Conservation (phyloP, 2,329 filamentous ascomycete genomes). For the Penicillium italicum region DNA sequence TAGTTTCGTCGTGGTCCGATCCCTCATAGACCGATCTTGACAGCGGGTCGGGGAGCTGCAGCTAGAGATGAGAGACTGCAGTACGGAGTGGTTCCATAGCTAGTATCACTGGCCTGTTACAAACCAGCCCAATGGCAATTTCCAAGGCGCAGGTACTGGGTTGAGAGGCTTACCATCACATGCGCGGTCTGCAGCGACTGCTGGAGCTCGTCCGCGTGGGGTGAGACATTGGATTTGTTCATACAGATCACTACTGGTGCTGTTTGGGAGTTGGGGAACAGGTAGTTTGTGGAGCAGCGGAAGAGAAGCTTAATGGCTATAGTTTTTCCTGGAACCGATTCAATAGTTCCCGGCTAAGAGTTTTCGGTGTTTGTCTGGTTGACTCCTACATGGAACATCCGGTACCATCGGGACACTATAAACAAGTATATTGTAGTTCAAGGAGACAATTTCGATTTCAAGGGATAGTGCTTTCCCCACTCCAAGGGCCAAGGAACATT, state of each 20-base stretch:
- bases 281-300: slow-evolving; percentile 16
- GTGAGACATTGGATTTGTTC: slow-evolving; percentile 3
- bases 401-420: background rate
- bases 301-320: background rate
- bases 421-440: background rate
- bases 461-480: background rate
- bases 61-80: background rate
- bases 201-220: slow-evolving; percentile 2
- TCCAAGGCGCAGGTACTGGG: background rate
- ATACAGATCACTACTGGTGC: slow-evolving; percentile 9
- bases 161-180: background rate
- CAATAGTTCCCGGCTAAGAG: no score
- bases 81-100: background rate
- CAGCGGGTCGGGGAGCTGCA: slow-evolving; percentile 1
- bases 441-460: background rate
- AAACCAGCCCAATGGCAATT: background rate
- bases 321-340: background rate
- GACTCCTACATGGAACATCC: background rate
- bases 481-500: no score
- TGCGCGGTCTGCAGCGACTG: background rate
- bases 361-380: background rate
- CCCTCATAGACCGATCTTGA: background rate
- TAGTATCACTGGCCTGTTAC: background rate
- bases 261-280: slow-evolving; percentile 4
- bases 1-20: no score